phyloP scores from a whole-genome alignment of 352 stramenopile genomes.

The Pythium sp. region DNA sequence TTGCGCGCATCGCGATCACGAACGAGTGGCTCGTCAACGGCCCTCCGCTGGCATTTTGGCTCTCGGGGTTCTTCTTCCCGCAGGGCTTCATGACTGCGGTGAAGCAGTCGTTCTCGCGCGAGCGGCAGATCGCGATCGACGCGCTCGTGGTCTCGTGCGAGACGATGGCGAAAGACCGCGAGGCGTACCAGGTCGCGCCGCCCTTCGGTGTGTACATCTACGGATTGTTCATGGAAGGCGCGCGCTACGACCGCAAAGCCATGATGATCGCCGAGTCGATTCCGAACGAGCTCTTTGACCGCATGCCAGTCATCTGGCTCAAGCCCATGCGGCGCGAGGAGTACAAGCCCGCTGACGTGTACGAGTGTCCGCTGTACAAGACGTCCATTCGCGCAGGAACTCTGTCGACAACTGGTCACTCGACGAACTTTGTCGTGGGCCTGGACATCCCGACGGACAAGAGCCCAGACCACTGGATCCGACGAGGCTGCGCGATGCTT shows the following conservation, averaged over 20 bases:
- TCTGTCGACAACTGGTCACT: conserved; percentile 91
- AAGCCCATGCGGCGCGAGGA: conserved; percentile 76
- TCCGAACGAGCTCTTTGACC: conserved; percentile 87
- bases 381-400: conserved; percentile 90
- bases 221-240: conserved; percentile 94
- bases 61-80: conserved; percentile 95
- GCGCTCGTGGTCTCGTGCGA: conserved; percentile 85
- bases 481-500: conserved; percentile 91
- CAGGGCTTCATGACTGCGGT: conserved; percentile 95
- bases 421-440: conserved; percentile 91
- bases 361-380: conserved; percentile 93
- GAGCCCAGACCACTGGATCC: conserved; percentile 89
- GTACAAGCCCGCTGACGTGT: conserved; percentile 74
- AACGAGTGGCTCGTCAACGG: conserved; percentile 82
- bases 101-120: conserved; percentile 90
- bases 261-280: conserved; percentile 87
- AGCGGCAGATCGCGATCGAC: conserved; percentile 91
- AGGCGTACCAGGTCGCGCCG: conserved; percentile 54
- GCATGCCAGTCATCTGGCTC: conserved; percentile 91
- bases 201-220: conserved; percentile 93
- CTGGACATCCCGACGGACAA: conserved; percentile 86
- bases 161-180: conserved; percentile 73
- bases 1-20: conserved; percentile 83
- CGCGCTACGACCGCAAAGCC: conserved; percentile 77
- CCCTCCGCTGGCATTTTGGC: conserved; percentile 84